These are phyloP conservation scores for Albifimbria verrucaria DNA, from an alignment of 2,329 filamentous ascomycete genomes.

Conservation along the genomic window DNA sequence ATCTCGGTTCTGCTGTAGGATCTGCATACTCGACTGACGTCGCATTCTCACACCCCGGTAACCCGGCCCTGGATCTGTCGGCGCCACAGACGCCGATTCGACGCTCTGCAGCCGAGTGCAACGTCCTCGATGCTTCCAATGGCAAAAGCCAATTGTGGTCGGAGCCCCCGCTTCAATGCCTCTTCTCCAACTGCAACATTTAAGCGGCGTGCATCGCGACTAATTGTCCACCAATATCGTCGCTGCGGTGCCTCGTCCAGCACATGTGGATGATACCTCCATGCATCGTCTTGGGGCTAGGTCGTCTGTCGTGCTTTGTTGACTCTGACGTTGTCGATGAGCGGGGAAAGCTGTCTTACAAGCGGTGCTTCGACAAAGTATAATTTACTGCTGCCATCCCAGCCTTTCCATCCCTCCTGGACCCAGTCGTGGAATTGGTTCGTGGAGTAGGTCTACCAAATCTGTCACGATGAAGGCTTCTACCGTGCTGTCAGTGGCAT, in stretches of 20 bases:
- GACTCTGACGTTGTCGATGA: background rate
- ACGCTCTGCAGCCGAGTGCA: background rate
- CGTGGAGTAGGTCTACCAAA: background rate
- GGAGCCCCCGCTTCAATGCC: background rate
- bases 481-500: constrained; percentile 7
- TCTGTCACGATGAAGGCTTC: constrained; percentile 19
- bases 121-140: background rate
- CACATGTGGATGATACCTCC: background rate
- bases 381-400: background rate
- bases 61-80: background rate
- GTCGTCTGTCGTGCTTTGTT: background rate
- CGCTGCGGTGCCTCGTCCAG: background rate
- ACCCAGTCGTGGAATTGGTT: background rate
- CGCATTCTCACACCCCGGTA: background rate
- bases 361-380: background rate
- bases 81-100: background rate
- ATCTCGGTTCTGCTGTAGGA: too few species aligned
- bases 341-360: background rate
- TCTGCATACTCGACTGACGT: too few species aligned
- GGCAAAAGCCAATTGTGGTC: background rate
- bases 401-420: too few species aligned
- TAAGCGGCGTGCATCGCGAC: too few species aligned
- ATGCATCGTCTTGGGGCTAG: background rate
- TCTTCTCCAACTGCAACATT: background rate
- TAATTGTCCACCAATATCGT: background rate